Evolutionary conservation across 2,329 filamentous ascomycete species (phyloP).

Genomic region (Hymenoscyphus repandus): DNA sequence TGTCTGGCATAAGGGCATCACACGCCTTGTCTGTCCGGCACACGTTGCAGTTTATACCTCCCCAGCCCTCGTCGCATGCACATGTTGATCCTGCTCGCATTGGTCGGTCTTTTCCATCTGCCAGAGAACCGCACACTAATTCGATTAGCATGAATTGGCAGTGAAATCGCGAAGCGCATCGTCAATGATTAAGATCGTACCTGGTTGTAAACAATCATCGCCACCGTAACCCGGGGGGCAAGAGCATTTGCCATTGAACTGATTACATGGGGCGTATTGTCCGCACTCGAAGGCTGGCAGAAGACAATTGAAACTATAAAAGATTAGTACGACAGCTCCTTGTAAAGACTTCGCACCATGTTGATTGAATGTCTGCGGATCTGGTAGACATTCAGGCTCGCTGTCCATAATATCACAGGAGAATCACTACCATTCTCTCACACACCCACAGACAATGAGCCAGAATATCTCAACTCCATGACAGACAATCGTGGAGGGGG

Average conservation of each 20-base stretch:
- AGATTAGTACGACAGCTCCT: constrained; percentile 13
- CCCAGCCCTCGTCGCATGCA: constrained; percentile 89
- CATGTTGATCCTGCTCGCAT: constrained; percentile 68
- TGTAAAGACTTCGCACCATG: too few relatives aligned
- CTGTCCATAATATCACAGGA: too few relatives aligned
- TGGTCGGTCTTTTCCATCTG: constrained; percentile 72
- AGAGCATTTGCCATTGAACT: constrained; percentile 84
- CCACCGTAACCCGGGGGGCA: constrained; percentile 92
- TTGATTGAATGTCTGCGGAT: too few relatives aligned
- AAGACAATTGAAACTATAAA: constrained; percentile 87
- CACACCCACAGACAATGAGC: too few relatives aligned
- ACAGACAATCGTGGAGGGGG: not conserved
- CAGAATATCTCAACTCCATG: too few relatives aligned
- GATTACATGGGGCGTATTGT: constrained; percentile 85
- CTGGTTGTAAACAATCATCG: constrained; percentile 83
- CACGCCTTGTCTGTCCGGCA: constrained; percentile 81
- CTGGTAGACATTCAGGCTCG: too few relatives aligned
- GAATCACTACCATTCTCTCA: too few relatives aligned
- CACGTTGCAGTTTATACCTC: constrained; percentile 96
- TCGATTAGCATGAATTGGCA: constrained; percentile 9
- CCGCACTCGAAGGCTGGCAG: constrained; percentile 86
- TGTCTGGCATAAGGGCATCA: constrained; percentile 78
- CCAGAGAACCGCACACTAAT: constrained; percentile 77
- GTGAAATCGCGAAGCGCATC: not conserved
- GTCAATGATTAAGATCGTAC: constrained; percentile 37